Conservation (phyloP, 1,284 basidiomycete species). For the Trametes versicolor region DNA sequence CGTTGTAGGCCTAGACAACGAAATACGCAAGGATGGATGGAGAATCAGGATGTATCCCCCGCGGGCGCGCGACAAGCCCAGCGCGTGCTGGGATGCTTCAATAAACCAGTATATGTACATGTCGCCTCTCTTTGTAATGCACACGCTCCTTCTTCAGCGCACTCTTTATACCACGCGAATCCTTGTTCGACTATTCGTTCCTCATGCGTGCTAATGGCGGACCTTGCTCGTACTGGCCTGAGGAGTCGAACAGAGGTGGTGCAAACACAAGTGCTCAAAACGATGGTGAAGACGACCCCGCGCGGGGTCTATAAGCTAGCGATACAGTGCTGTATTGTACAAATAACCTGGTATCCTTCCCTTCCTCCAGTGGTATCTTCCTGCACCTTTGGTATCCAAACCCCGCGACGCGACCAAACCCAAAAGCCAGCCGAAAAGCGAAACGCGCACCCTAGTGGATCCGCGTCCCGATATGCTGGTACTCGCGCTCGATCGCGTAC, state of each 20-base stretch:
- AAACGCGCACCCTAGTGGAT: slow-evolving; percentile 23
- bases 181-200: not conserved
- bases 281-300: not conserved
- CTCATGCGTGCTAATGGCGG: not conserved
- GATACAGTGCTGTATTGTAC: slow-evolving; percentile 27
- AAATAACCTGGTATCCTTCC: slow-evolving; percentile 25
- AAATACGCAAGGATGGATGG: not conserved
- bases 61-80: not conserved
- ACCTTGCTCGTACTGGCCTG: not conserved
- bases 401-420: not conserved
- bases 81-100: not conserved
- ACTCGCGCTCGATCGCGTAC: slow-evolving; percentile 43
- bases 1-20: slow-evolving; percentile 3
- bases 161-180: not conserved
- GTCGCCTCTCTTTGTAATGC: slow-evolving; percentile 1
- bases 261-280: too few relatives aligned
- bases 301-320: slow-evolving; percentile 26
- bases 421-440: not conserved
- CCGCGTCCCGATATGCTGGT: slow-evolving; percentile 44
- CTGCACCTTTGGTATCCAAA: not conserved
- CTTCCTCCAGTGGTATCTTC: not conserved
- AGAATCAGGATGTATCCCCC: not conserved
- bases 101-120: slow-evolving; percentile 13
- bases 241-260: not conserved
- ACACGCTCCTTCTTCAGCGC: not conserved